Evolutionary conservation across 78 protist genomes (phyloP).

Genomic region (Anaeramoeba flamelloides): DNA sequence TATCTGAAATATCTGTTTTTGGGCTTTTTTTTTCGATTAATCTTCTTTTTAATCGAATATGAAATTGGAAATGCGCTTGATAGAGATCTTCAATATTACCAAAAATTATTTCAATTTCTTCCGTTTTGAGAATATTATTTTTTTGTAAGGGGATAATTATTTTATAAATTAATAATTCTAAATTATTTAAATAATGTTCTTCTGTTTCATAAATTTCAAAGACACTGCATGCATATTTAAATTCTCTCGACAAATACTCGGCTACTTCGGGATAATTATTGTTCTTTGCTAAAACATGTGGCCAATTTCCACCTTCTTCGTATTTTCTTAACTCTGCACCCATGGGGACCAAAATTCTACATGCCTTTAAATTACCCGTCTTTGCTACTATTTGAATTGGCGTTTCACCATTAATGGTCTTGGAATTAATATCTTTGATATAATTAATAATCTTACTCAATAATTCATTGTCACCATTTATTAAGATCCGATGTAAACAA

Average conservation of each 20-base stretch:
- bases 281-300: neutral
- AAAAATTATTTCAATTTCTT: neutral
- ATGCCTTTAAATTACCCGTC: neutral
- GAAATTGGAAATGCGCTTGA: too few species aligned
- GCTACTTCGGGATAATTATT: neutral
- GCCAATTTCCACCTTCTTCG: neutral
- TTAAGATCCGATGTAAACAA: too few species aligned
- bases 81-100: neutral
- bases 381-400: neutral
- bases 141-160: neutral
- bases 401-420: too few species aligned
- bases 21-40: too few species aligned
- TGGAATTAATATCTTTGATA: too few species aligned
- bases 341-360: neutral
- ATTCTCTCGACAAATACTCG: neutral
- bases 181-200: neutral
- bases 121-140: neutral
- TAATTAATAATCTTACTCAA: too few species aligned
- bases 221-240: neutral
- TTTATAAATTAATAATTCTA: neutral
- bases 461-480: too few species aligned
- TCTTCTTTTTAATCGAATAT: too few species aligned
- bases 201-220: neutral
- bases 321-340: neutral
- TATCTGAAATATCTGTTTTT: too few species aligned